Evolutionary conservation across 208 protist genomes (phyloP), one percentile per base, ranked within the genome.

Genomic region (Naegleria gruberi): DNA sequence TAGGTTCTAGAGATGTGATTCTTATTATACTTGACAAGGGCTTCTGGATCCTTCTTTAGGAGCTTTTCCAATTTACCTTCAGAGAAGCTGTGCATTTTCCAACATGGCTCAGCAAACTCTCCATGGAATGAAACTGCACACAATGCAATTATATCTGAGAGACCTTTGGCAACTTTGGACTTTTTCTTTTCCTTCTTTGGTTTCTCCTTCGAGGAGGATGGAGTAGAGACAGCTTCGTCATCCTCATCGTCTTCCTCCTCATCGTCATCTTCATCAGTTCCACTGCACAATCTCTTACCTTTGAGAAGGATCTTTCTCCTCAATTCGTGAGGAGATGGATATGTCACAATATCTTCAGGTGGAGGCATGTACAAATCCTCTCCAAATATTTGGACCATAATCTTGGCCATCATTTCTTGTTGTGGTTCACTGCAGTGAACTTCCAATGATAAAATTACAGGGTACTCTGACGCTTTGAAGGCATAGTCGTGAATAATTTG

Each of bases 1-100:
- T 98, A 99, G 45, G 97, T 94, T 77, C 97, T 96, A 47, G 93
- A 93, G 42, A 99, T 90, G 77, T 95, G 95, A 0, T 90, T 90
- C 40, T 93, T 90, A 88, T 96, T 98, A 91, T 77, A 89, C 37
- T 77, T 17, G 34, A 40, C 19, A 88, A 88, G 2, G 0, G 43
- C 19, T 26, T 88, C 46, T 44, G 30, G 43, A 65, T 40, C 30
- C 42, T 47, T 88, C 26, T 88, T 88, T 10, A 43, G 19, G 6
- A 88, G 46, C 42, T 65, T 51, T n/a, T 40, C 45, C 10, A 88
- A 23, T 65, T 65, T 51, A 6, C 8, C 15, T 65, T 88, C 84
- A 42, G 6, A 26, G 4, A 57, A 88, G 42, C 26, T 41, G 23
- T 88, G 84, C 84, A 88, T 88, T 65, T 30, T 8, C 5, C 19